phyloP scores from a whole-genome alignment of 306 rosid species.

The Vicia faba region DNA sequence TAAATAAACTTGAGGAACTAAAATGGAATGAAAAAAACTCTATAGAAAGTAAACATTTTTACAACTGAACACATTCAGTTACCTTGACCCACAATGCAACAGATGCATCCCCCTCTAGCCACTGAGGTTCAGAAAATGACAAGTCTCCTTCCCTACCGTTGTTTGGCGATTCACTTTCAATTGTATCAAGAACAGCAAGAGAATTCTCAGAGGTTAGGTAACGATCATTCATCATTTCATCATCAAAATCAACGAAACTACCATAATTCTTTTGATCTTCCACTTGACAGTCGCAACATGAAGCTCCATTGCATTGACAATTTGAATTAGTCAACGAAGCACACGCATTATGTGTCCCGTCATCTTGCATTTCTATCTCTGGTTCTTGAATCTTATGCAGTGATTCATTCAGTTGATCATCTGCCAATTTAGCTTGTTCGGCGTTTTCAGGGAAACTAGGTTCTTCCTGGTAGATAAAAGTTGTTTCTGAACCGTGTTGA shows the following conservation, averaged over 20 bases:
- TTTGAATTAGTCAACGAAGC: slow-evolving; percentile 48
- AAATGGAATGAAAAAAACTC: not conserved
- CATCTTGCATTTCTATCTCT: slow-evolving; percentile 51
- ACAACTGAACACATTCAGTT: slow-evolving; percentile 32
- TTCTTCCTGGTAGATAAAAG: slow-evolving; percentile 51
- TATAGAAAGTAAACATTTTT: slow-evolving; percentile 21
- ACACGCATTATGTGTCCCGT: slow-evolving; percentile 41
- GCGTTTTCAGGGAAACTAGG: slow-evolving; percentile 51
- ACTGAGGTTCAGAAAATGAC: slow-evolving; percentile 67
- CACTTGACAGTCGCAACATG: slow-evolving; percentile 49
- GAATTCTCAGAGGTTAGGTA: slow-evolving; percentile 56
- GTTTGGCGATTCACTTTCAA: slow-evolving; percentile 66
- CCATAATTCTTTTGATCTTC: slow-evolving; percentile 53
- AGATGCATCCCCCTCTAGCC: slow-evolving; percentile 88
- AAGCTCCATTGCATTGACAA: slow-evolving; percentile 58
- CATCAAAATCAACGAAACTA: slow-evolving; percentile 59
- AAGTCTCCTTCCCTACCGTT: slow-evolving; percentile 65
- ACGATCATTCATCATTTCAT: slow-evolving; percentile 51
- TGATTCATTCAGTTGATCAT: slow-evolving; percentile 44
- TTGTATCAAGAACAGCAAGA: slow-evolving; percentile 55
- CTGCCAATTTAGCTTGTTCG: slow-evolving; percentile 45
- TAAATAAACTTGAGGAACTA: too few species aligned
- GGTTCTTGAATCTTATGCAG: slow-evolving; percentile 45
- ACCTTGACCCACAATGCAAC: slow-evolving; percentile 99
- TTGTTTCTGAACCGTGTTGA: slow-evolving; percentile 54